A percentile compares a stretch with the other conserved stretches of the same genome.
These are phyloP conservation scores for Pythium biforme DNA, from an alignment of 352 stramenopile genomes.

Conservation along the genomic window DNA sequence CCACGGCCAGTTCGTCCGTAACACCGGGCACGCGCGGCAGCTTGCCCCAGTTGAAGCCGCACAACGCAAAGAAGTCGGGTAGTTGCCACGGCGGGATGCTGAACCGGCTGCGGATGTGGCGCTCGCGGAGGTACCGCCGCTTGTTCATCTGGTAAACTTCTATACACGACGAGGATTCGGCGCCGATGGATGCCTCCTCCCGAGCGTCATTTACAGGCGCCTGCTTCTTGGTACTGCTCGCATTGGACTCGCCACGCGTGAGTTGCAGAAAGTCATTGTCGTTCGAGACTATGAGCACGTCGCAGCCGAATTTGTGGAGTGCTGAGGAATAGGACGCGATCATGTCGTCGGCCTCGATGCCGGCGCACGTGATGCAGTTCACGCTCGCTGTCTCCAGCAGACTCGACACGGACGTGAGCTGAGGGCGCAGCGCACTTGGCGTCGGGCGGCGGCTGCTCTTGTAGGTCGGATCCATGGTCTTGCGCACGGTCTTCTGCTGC, in stretches of 20 bases:
- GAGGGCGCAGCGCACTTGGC: constrained; percentile 19
- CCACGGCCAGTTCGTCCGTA: constrained; percentile 52
- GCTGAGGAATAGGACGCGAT: constrained; percentile 35
- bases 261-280: constrained; percentile 42
- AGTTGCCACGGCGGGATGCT: constrained; percentile 38
- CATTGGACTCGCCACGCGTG: constrained; percentile 13
- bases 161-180: constrained; percentile 28
- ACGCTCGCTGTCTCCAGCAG: constrained; percentile 24
- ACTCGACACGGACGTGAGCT: constrained; percentile 23
- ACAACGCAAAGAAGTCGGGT: constrained; percentile 63
- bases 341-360: constrained; percentile 38
- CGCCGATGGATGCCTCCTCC: not conserved
- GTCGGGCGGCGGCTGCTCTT: constrained; percentile 31
- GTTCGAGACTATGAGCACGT: constrained; percentile 39
- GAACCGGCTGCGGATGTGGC: constrained; percentile 59
- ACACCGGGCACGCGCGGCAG: constrained; percentile 56
- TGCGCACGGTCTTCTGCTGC: constrained; percentile 27
- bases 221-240: not conserved
- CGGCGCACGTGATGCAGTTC: constrained; percentile 28
- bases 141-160: constrained; percentile 78
- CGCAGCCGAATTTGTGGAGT: constrained; percentile 14
- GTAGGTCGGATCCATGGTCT: constrained; percentile 32
- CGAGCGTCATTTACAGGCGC: not conserved
- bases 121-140: constrained; percentile 62
- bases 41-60: constrained; percentile 69